Percentiles rank a stretch among this genome's conserved stretches.
Conservation (phyloP, 164 flowering plant species). For the Akebia trifoliata region DNA sequence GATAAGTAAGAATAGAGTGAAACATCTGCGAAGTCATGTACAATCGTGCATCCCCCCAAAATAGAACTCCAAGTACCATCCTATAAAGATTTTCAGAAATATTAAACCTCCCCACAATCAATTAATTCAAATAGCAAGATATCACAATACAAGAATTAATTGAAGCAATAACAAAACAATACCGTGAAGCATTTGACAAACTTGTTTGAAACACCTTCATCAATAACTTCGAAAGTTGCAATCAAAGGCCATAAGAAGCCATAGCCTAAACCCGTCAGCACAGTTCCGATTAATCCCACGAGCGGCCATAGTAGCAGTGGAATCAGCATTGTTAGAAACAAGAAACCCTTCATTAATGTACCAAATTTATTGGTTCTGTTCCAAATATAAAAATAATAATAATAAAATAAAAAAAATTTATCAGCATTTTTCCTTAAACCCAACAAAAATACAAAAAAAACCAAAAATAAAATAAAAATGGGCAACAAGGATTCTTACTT, state of each 20-base stretch:
- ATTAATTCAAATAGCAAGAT: neutral
- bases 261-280: constrained; percentile 16
- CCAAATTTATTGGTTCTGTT: constrained; percentile 22
- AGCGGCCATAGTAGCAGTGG: constrained; percentile 16
- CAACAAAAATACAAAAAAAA: neutral
- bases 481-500: constrained; percentile 6
- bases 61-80: constrained; percentile 24
- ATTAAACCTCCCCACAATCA: neutral
- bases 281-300: constrained; percentile 16
- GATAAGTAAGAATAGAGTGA: constrained; percentile 22
- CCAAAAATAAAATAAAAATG: neutral
- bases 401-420: neutral
- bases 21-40: constrained; percentile 23
- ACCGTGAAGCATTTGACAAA: constrained; percentile 21
- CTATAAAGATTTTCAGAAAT: neutral
- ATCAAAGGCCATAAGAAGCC: constrained; percentile 25
- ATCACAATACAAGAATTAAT: neutral
- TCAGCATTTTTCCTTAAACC: neutral
- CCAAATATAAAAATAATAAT: no score
- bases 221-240: constrained; percentile 24
- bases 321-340: constrained; percentile 11
- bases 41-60: constrained; percentile 17
- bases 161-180: neutral
- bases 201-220: constrained; percentile 19
- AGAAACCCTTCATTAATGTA: constrained; percentile 13